Evolutionary conservation across 805 yeast genomes (phyloP).

Genomic region (Dipodascopsis uninucleata): DNA sequence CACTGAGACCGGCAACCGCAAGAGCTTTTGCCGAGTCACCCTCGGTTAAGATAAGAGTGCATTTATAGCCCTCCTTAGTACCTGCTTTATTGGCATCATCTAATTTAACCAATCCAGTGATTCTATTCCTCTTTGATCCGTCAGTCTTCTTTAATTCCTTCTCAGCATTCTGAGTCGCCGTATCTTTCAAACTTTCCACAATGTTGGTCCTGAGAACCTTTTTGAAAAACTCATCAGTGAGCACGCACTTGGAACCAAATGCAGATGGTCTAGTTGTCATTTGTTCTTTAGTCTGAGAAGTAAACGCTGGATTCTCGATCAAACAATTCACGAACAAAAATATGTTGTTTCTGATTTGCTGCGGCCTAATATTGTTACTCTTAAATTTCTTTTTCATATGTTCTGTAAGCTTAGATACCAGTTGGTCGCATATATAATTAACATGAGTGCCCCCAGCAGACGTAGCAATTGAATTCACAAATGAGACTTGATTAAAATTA

Average conservation of each 20-base stretch:
- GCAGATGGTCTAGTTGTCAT: constrained; percentile 82
- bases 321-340: constrained; percentile 87
- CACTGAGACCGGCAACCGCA: constrained; percentile 90
- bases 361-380: constrained; percentile 69
- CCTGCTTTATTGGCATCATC: constrained; percentile 98
- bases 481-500: constrained; percentile 86
- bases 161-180: constrained; percentile 85
- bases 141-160: constrained; percentile 83
- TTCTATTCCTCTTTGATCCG: constrained; percentile 75
- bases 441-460: constrained; percentile 97
- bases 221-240: constrained; percentile 72
- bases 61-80: constrained; percentile 82
- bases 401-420: constrained; percentile 72
- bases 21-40: constrained; percentile 93
- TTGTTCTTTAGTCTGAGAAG: constrained; percentile 96
- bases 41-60: constrained; percentile 91
- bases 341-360: constrained; percentile 85
- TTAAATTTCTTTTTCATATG: constrained; percentile 66
- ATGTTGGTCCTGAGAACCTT: constrained; percentile 71
- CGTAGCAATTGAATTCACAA: constrained; percentile 96
- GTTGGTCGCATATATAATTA: constrained; percentile 77
- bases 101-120: constrained; percentile 82
- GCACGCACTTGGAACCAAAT: constrained; percentile 80
- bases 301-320: constrained; percentile 94
- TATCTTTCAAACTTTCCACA: constrained; percentile 63